Percentiles rank a stretch among this genome's conserved stretches.
Conservation (phyloP, 306 rosid genomes). For the Quercus berberidifolia region DNA sequence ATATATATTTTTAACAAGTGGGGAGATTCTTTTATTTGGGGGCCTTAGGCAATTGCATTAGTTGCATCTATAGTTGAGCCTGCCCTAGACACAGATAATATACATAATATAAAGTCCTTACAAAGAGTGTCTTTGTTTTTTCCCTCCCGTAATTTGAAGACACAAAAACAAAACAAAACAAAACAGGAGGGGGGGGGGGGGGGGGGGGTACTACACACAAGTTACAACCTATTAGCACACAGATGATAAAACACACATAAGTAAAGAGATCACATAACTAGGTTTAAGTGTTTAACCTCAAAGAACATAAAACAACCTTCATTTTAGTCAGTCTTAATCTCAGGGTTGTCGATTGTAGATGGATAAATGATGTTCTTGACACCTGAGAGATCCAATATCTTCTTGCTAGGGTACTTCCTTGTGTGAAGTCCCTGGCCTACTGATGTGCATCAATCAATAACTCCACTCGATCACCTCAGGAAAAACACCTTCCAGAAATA, state of each 20-base stretch:
- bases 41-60: no score
- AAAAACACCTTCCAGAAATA: slow-evolving; percentile 32
- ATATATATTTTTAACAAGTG: no score
- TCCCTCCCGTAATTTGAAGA: background rate
- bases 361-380: slow-evolving; percentile 24
- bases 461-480: slow-evolving; percentile 42
- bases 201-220: background rate
- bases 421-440: slow-evolving; percentile 10
- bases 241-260: background rate
- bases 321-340: slow-evolving; percentile 10
- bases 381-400: slow-evolving; percentile 23
- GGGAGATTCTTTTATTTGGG: no score
- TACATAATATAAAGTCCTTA: no score
- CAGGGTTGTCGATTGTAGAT: slow-evolving; percentile 5
- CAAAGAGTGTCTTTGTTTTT: no score
- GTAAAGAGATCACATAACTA: background rate
- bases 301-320: background rate
- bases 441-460: slow-evolving; percentile 5
- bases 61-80: no score
- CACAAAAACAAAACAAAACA: background rate
- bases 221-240: background rate
- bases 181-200: no score
- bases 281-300: background rate
- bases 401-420: slow-evolving; percentile 20
- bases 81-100: no score